These are phyloP conservation scores for slime mould (Dictyostelium discoideum) DNA, from an alignment of 78 protist species.

Conservation along the genomic window DNA sequence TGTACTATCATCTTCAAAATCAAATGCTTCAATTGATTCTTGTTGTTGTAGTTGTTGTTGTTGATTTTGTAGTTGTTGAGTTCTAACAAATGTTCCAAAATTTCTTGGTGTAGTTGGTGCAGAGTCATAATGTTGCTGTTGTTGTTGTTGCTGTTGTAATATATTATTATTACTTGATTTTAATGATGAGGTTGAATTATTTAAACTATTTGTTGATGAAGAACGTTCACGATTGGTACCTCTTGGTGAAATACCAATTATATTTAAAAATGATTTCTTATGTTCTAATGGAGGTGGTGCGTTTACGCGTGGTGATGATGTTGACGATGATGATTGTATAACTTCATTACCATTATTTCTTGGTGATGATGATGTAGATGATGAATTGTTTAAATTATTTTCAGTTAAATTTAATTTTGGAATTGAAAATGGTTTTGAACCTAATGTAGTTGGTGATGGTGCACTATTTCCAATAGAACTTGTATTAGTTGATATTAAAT, in stretches of 20 bases:
- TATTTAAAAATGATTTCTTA: constrained; percentile 24
- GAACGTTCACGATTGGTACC: background rate
- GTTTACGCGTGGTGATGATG: constrained; percentile 7
- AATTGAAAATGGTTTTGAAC: constrained; percentile 1
- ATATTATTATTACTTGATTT: background rate
- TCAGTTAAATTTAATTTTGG: constrained; percentile 37
- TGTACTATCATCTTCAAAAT: constrained; percentile 47
- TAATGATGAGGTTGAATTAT: background rate
- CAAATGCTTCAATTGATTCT: constrained; percentile 8
- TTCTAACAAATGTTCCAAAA: constrained; percentile 28
- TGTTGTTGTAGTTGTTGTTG: background rate
- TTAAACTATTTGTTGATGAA: background rate
- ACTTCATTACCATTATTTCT: background rate
- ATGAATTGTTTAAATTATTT: background rate
- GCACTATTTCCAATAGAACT: background rate
- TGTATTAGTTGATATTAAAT: background rate
- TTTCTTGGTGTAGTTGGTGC: constrained; percentile 56
- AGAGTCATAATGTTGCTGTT: background rate
- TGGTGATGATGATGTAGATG: background rate
- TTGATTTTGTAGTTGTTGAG: background rate
- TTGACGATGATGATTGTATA: background rate
- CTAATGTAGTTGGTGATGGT: background rate
- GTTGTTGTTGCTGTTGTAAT: background rate
- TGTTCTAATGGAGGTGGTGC: constrained; percentile 27
- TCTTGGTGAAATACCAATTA: constrained; percentile 68